These are phyloP conservation scores for Heliamphora exappendiculata DNA, from an alignment of 148 eudicot genomes.

Conservation along the genomic window DNA sequence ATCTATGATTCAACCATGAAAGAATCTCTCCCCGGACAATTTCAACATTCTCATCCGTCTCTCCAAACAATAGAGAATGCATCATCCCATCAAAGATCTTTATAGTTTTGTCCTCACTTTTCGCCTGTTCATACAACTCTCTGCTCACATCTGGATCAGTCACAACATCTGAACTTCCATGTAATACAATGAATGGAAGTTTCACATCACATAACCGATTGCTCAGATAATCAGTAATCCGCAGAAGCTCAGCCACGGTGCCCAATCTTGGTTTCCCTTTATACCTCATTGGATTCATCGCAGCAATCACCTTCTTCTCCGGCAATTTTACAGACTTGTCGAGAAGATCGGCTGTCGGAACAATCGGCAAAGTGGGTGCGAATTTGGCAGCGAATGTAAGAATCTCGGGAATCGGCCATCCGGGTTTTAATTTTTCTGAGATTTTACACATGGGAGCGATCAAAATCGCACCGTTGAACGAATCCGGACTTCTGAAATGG, in stretches of 20 bases:
- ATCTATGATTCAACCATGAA: conserved; percentile 65
- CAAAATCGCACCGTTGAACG: conserved; percentile 53
- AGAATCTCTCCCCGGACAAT: conserved; percentile 59
- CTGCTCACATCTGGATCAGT: conserved; percentile 84
- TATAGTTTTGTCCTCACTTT: conserved; percentile 62
- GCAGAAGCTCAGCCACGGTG: conserved; percentile 65
- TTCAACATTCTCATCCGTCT: conserved; percentile 82
- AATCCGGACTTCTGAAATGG: conserved; percentile 22
- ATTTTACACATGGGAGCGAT: conserved; percentile 84
- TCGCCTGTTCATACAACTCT: conserved; percentile 58
- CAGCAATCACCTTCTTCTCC: conserved; percentile 49
- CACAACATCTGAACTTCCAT: conserved; percentile 76
- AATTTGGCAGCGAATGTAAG: conserved; percentile 47
- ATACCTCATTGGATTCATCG: conserved; percentile 72
- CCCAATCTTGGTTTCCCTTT: conserved; percentile 82
- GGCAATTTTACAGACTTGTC: conserved; percentile 64
- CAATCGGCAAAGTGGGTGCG: conserved; percentile 68
- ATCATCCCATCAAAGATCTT: conserved; percentile 80
- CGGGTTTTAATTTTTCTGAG: conserved; percentile 58
- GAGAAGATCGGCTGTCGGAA: conserved; percentile 63
- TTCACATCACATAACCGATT: conserved; percentile 35
- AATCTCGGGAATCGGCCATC: conserved; percentile 76
- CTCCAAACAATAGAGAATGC: conserved; percentile 94
- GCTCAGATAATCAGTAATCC: conserved; percentile 64
- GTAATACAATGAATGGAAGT: conserved; percentile 64